A percentile compares a stretch with the other conserved stretches of the same genome.
These are phyloP conservation scores for Solioccasus polychromus DNA, from an alignment of 768 basidiomycete species.

Conservation along the genomic window DNA sequence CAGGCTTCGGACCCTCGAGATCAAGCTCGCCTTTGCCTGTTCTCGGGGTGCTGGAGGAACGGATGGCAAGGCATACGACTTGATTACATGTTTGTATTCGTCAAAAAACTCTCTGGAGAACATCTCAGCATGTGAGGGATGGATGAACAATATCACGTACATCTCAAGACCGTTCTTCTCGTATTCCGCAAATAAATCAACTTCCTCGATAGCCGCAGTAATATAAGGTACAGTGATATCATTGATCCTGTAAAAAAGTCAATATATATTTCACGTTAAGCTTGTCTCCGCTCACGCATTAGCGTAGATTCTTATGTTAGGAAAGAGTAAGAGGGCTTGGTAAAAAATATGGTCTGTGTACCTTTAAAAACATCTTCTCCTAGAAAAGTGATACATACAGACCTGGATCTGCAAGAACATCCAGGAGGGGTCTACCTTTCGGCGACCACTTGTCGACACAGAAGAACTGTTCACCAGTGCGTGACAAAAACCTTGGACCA, in stretches of 20 bases:
- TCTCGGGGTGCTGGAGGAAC: slow-evolving; percentile 44
- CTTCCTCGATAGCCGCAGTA: slow-evolving; percentile 67
- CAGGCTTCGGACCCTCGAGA: slow-evolving; percentile 38
- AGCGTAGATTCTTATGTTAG: slow-evolving; percentile 72
- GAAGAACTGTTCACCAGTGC: slow-evolving; percentile 81
- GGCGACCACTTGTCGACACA: slow-evolving; percentile 70
- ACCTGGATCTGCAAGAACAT: slow-evolving; percentile 82
- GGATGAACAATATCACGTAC: slow-evolving; percentile 35
- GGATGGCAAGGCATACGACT: slow-evolving; percentile 46
- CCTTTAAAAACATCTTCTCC: not conserved
- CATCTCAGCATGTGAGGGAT: slow-evolving; percentile 5
- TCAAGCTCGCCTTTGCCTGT: slow-evolving; percentile 40
- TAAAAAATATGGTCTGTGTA: slow-evolving; percentile 68
- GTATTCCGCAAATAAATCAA: slow-evolving; percentile 63
- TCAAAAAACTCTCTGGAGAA: slow-evolving; percentile 50
- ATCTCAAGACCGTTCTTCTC: slow-evolving; percentile 57
- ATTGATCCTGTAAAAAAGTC: slow-evolving; percentile 45
- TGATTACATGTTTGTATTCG: slow-evolving; percentile 55
- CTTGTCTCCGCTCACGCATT: slow-evolving; percentile 55
- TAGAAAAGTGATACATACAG: slow-evolving; percentile 11
- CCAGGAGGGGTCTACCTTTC: slow-evolving; percentile 62
- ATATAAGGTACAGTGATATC: slow-evolving; percentile 82
- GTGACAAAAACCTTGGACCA: slow-evolving; percentile 67
- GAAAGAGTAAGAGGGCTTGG: slow-evolving; percentile 64
- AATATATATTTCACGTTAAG: not conserved